Evolutionary conservation across 164 flowering plant species (phyloP), one percentile per base, ranked within the genome.

Genomic region (Nymphaea colorata): DNA sequence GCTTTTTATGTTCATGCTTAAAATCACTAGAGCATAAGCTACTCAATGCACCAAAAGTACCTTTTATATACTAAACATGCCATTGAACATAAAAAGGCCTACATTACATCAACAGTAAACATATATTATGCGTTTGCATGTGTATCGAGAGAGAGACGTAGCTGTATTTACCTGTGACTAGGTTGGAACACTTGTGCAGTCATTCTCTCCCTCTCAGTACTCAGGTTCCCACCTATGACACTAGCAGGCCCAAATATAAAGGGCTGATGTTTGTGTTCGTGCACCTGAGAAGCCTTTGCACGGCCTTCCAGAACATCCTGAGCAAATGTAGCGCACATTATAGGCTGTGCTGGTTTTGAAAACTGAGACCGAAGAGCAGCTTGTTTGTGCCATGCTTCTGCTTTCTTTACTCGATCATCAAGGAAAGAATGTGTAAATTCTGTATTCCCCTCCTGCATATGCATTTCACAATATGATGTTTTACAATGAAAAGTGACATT

Each of bases 231-330:
- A 71, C 83, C 80, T 6, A 88, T 80, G 59, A 89, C 78, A 77
- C 99, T 95, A 42, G 91, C 86, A 43, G 99, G 99, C 70, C 99
- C 99, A 75, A 95, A 95, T 70, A 88, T 77, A 62, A 85, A 41
- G 0, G 97, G 95, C 71, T 87, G 93, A 81, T 90, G 95, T 72
- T 85, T 87, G 79, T 95, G 99, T 4, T 92, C 97, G 72, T 86
- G 96, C 8, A 79, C 84, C 59, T 90, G 81, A 36, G 95, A 85
- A 68, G 79, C 84, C 42, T 68, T 77, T 16, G 96, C 95, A 78
- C 98, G 89, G 65, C 99, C 99, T 84, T 95, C 98, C 55, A 95
- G 12, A 43, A 92, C 97, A 80, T 95, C 99, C 78, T 89, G 99
- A 66, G 99, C 98, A 85, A 95, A 95, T 57, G 98, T 87, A 42